Base-by-base conservation (phyloP, 306 rosid species). In the Glycine soja region DNA sequence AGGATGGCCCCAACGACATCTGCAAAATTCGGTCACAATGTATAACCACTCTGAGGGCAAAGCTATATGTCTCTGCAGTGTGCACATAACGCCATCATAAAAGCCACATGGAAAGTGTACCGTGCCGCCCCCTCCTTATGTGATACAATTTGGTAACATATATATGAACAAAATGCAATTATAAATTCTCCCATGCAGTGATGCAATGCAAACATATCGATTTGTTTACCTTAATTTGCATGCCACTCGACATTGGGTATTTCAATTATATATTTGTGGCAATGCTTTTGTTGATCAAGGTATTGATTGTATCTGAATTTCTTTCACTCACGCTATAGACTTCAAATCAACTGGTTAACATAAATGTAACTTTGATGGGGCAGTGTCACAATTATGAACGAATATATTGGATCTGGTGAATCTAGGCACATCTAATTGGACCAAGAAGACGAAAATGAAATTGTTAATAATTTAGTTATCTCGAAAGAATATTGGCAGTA, bases 31-130 rank as follows among this genome's bases (percentile, higher is more conserved):
- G 51, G 87, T 68, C 58, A 56, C 76, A 30, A 58, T 40, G 24
- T 40, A 13, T 61, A 16, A 53, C 63, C 36, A 67, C 11, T 24
- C 54, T 52, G 70, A 53, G 36, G 47, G 46, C 76, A 65, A 34
- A 38, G 70, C 18, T 57, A 66, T 58, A 16, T 81, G 69, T 34
- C 42, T 52, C 2, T 36, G 47, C 46, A 63, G 47, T 34, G 13
- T 50, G 42, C 72, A 36, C 34, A 69, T 72, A 76, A 67, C 30
- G 30, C 40, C 61, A 76, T 71, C 67, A 82, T 70, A 71, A 76
- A 76, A 61, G 53, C 32, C 86, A 71, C 79, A 77, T 77, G 82
- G 69, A 79, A 48, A 58, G 50, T 47, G 81, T 72, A 77, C 82
- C 53, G 5, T 36, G 52, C 34, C 45, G 34, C 38, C 38, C 77